Evolutionary conservation across 305 asterid genomes (phyloP).

Genomic region (Fraxinus paxiana): DNA sequence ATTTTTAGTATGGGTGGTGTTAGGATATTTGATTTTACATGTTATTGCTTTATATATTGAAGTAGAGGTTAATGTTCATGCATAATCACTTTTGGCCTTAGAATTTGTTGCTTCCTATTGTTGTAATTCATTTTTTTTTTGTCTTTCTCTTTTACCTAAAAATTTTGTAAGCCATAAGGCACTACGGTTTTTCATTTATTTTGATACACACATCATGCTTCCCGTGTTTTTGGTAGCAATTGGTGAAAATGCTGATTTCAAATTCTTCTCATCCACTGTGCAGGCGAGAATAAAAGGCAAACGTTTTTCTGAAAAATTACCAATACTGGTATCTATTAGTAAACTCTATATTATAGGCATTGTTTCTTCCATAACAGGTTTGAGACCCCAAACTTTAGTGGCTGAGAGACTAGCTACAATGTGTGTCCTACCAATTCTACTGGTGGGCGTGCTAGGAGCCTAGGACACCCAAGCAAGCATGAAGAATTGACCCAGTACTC

Average conservation of each 20-base stretch:
- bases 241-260: constrained; percentile 72
- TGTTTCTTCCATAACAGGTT: constrained; percentile 41
- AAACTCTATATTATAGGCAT: constrained; percentile 8
- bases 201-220: constrained; percentile 49
- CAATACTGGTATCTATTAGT: background rate
- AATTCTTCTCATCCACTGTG: constrained; percentile 52
- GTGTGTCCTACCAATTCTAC: constrained; percentile 82
- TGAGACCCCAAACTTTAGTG: constrained; percentile 65
- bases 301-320: background rate
- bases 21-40: too few relatives aligned
- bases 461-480: constrained; percentile 73
- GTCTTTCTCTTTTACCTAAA: too few relatives aligned
- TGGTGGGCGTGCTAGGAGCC: constrained; percentile 88
- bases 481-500: constrained; percentile 61
- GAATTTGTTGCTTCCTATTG: too few relatives aligned
- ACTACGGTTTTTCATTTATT: too few relatives aligned
- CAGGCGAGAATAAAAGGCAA: constrained; percentile 63
- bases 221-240: constrained; percentile 81
- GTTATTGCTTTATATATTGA: too few relatives aligned
- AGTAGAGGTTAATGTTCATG: too few relatives aligned
- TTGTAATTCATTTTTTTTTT: too few relatives aligned
- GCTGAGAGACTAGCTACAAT: constrained; percentile 67
- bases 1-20: too few relatives aligned
- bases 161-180: too few relatives aligned
- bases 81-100: too few relatives aligned